Base-by-base conservation (phyloP, 768 basidiomycete genomes). In the Tricholoma hemisulphureum region DNA sequence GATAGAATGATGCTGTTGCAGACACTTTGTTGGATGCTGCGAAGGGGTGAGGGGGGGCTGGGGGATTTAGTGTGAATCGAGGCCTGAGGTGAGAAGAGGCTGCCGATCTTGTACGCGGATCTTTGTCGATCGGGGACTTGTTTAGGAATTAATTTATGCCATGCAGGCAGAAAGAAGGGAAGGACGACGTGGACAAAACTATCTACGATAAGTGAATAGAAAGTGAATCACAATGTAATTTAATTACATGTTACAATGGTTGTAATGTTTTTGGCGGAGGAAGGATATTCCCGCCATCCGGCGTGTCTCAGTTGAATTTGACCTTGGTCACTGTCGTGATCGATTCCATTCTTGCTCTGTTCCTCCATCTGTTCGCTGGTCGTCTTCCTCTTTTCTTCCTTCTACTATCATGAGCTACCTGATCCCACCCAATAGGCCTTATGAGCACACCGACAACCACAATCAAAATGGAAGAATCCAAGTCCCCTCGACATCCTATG, bases 361-460 rank as follows among this genome's bases (percentile, higher is more conserved):
- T 59, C 58, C 58, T 35, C 49, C 57, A 56, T 56, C 54, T 51
- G 58, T 31, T 53, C 20, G 24, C 10, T 50, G 24, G 26, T 28
- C 20, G 49, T 20, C 35, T 34, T 31, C 26, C n/a, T 14, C 51
- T 43, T 28, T 45, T 16, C 49, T 55, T 43, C 54, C 41, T 49
- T 28, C 41, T n/a, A 39, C 39, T 34, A 29, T 59, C 60, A 69
- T 69, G 67, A 69, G 63, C 59, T 67, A 62, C 62, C 48, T 66
- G 57, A 59, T 68, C 39, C 57, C 61, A 6, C 32, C 59, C 23
- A 52, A 58, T 28, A 60, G 58, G 59, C 37, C 52, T 14, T 56
- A 51, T 53, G 48, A 49, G 11, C 21, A 45, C 3, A 5, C 21
- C 9, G 46, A 59, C 53, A 34, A 55, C 56, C 53, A 53, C 21